Conservation (phyloP, 2,329 filamentous ascomycete species). For the Colletotrichum sidae region DNA sequence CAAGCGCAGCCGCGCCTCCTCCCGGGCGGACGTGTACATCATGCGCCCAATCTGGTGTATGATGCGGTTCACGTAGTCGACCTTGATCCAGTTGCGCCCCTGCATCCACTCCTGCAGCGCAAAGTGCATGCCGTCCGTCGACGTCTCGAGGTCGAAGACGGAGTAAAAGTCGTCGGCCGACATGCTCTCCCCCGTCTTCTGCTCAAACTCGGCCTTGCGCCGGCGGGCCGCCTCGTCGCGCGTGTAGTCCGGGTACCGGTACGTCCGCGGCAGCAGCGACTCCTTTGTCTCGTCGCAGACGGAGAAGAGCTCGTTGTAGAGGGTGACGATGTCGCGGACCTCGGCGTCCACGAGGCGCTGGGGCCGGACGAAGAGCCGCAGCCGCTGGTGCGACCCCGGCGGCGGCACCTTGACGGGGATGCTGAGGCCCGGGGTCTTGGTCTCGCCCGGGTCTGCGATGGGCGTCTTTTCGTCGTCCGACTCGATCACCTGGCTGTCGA, state of each 20-base stretch:
- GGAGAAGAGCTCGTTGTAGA: constrained; percentile 11
- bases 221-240: constrained; percentile 25
- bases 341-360: constrained; percentile 7
- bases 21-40: constrained; percentile 31
- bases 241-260: constrained; percentile 22
- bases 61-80: constrained; percentile 32
- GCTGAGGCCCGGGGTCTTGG: constrained; percentile 10
- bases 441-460: too few species aligned
- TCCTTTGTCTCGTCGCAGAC: neutral
- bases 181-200: constrained; percentile 29
- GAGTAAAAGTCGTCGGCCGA: constrained; percentile 26
- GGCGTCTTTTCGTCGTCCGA: too few species aligned
- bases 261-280: neutral
- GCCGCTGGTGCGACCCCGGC: neutral
- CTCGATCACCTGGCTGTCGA: too few species aligned
- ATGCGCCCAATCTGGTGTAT: constrained; percentile 22
- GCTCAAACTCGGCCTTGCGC: constrained; percentile 32
- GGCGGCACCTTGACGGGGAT: neutral
- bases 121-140: constrained; percentile 37
- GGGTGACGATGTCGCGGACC: neutral
- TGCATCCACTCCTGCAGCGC: constrained; percentile 31
- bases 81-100: constrained; percentile 31
- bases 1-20: constrained; percentile 31
- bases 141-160: constrained; percentile 31
- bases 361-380: constrained; percentile 17